Percentiles rank a stretch among this genome's conserved stretches.
Evolutionary conservation across 192 early-diverging fungal genomes (phyloP).

Genomic region (Phycomyces nitens): DNA sequence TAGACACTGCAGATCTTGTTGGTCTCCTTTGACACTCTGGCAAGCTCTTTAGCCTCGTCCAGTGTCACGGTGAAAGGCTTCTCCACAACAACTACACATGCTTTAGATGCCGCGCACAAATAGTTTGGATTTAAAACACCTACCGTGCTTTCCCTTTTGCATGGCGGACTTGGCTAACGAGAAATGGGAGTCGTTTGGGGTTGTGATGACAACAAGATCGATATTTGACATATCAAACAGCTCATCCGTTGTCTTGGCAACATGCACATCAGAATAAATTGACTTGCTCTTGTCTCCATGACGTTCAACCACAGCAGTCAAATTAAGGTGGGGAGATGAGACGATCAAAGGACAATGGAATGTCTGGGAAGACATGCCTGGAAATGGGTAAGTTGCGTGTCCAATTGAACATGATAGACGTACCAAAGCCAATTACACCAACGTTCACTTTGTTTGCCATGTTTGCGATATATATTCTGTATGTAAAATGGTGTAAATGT

Average conservation of each 20-base stretch:
- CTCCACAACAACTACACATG: constrained; percentile 58
- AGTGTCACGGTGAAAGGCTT: constrained; percentile 72
- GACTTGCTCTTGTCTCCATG: constrained; percentile 39
- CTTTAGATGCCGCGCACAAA: background rate
- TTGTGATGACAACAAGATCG: constrained; percentile 71
- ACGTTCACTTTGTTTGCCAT: constrained; percentile 47
- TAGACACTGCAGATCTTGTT: constrained; percentile 63
- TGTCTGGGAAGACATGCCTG: constrained; percentile 40
- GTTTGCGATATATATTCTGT: too few species aligned
- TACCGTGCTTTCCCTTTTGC: constrained; percentile 62
- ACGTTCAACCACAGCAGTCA: constrained; percentile 56
- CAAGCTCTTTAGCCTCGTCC: constrained; percentile 57
- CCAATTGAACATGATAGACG: constrained; percentile 33
- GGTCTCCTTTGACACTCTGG: constrained; percentile 51
- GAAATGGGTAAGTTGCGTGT: background rate
- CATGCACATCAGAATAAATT: constrained; percentile 48
- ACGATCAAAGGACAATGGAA: constrained; percentile 65
- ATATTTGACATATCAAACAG: constrained; percentile 51
- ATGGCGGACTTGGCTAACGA: constrained; percentile 53
- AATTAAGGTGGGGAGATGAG: constrained; percentile 45
- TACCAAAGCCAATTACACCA: constrained; percentile 67
- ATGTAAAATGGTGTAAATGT: too few species aligned
- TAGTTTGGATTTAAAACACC: background rate
- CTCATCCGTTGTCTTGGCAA: constrained; percentile 49
- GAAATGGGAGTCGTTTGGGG: constrained; percentile 66